Evolutionary conservation across 768 basidiomycete species (phyloP).

Genomic region (Agaricus blazei): DNA sequence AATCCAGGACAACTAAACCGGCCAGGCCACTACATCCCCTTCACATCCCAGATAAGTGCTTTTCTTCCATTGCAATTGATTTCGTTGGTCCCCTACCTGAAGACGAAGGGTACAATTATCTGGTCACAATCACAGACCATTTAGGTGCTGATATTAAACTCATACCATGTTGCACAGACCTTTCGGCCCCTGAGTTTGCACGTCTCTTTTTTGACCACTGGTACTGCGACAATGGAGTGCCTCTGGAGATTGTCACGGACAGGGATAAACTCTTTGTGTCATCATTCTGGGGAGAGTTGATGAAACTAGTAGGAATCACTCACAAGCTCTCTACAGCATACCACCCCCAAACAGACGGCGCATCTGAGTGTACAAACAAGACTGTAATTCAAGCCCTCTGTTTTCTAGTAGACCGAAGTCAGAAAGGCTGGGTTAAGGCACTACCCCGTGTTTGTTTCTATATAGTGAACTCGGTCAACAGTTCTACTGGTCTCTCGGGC

Average conservation of each 20-base stretch:
- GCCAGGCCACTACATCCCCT: conserved; percentile 25
- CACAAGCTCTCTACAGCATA: conserved; percentile 27
- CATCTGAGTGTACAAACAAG: conserved; percentile 20
- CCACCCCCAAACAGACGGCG: conserved; percentile 17
- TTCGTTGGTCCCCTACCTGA: conserved; percentile 30
- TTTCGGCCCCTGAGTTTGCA: conserved; percentile 10
- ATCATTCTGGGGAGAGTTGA: no score
- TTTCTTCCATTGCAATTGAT: conserved; percentile 23
- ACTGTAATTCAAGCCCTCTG: conserved; percentile 25
- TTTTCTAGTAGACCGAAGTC: conserved; percentile 18
- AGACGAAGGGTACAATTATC: conserved; percentile 22
- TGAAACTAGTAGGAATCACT: no score
- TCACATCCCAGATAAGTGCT: conserved; percentile 17
- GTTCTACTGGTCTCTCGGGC: conserved; percentile 20
- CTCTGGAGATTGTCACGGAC: no score
- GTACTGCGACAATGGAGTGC: no score
- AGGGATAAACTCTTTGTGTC: no score
- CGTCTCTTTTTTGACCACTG: no score
- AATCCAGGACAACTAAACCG: conserved; percentile 18
- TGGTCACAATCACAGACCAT: conserved; percentile 16
- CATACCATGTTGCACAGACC: conserved; percentile 1
- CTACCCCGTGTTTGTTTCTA: conserved; percentile 21
- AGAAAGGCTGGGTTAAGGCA: conserved; percentile 21
- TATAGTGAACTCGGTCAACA: conserved; percentile 26
- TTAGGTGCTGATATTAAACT: conserved; percentile 12